Evolutionary conservation across 352 stramenopile species (phyloP).

Genomic region (Phytophthora cryptogea): DNA sequence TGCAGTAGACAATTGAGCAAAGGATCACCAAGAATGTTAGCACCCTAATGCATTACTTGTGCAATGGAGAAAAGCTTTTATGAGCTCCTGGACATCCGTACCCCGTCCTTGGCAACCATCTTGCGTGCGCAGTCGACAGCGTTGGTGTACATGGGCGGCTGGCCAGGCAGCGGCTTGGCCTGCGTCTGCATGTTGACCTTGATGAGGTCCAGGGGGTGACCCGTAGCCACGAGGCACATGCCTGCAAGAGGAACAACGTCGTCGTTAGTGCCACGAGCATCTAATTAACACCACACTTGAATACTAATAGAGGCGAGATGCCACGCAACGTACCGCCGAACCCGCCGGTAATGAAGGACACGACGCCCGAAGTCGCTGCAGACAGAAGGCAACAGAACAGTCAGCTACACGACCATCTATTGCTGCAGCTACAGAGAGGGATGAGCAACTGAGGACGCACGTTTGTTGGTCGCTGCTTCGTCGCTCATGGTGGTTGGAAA

Average conservation of each 20-base stretch:
- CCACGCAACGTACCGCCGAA: conserved; percentile 89
- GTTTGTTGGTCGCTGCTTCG: conserved; percentile 47
- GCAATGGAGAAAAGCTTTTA: background rate
- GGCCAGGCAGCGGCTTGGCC: conserved; percentile 61
- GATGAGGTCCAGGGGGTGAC: conserved; percentile 95
- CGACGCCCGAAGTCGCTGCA: conserved; percentile 81
- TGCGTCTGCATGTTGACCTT: conserved; percentile 96
- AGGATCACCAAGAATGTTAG: conserved; percentile 15
- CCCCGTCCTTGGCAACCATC: conserved; percentile 93
- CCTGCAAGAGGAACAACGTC: conserved; percentile 36
- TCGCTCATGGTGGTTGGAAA: conserved; percentile 39
- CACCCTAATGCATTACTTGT: background rate
- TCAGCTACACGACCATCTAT: background rate
- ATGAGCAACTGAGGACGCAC: conserved; percentile 7
- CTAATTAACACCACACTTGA: conserved; percentile 1
- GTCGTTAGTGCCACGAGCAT: conserved; percentile 1
- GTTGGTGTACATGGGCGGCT: conserved; percentile 81
- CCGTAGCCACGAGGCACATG: conserved; percentile 92
- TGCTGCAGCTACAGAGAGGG: background rate
- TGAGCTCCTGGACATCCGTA: conserved; percentile 35
- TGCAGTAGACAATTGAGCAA: conserved; percentile 23
- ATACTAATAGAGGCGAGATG: too few relatives aligned
- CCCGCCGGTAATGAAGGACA: conserved; percentile 94
- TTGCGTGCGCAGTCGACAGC: conserved; percentile 92
- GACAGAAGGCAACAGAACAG: background rate